These are phyloP conservation scores for Phoenix roebelenii DNA, from an alignment of 176 grass and related monocot species.

Conservation along the genomic window DNA sequence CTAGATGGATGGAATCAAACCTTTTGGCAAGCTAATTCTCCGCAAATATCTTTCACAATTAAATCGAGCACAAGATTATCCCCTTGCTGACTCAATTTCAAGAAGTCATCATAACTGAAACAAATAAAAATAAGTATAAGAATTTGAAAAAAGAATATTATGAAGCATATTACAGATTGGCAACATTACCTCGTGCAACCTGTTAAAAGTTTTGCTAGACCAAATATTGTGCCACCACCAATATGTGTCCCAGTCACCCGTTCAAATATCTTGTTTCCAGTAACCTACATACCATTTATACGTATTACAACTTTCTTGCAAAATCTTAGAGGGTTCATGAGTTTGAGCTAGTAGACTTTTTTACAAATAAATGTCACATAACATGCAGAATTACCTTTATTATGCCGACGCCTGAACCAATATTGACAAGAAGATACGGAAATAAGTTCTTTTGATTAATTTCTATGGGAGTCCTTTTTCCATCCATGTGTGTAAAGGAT, in stretches of 20 bases:
- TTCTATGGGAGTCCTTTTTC: conserved; percentile 47
- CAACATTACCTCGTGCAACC: conserved; percentile 65
- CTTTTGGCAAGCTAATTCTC: conserved; percentile 87
- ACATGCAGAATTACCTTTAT: conserved; percentile 62
- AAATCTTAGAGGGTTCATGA: neutral
- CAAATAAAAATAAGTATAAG: conserved; percentile 24
- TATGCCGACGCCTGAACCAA: conserved; percentile 86
- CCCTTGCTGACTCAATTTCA: conserved; percentile 91
- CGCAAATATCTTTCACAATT: conserved; percentile 97
- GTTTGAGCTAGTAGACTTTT: no score
- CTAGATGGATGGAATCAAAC: conserved; percentile 22
- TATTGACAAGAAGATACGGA: conserved; percentile 95
- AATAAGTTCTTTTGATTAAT: conserved; percentile 67
- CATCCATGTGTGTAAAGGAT: conserved; percentile 86
- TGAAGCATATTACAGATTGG: conserved; percentile 3
- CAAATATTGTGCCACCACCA: conserved; percentile 90
- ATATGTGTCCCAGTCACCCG: conserved; percentile 94
- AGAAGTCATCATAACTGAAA: conserved; percentile 93
- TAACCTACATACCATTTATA: conserved; percentile 60
- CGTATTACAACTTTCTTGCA: neutral
- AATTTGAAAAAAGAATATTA: conserved; percentile 22
- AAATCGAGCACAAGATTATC: conserved; percentile 96
- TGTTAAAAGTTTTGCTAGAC: conserved; percentile 96
- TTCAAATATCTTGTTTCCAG: conserved; percentile 77
- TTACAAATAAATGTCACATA: neutral